These are phyloP conservation scores for Fusarium sp. DNA, from an alignment of 2,329 filamentous ascomycete species.

Conservation along the genomic window DNA sequence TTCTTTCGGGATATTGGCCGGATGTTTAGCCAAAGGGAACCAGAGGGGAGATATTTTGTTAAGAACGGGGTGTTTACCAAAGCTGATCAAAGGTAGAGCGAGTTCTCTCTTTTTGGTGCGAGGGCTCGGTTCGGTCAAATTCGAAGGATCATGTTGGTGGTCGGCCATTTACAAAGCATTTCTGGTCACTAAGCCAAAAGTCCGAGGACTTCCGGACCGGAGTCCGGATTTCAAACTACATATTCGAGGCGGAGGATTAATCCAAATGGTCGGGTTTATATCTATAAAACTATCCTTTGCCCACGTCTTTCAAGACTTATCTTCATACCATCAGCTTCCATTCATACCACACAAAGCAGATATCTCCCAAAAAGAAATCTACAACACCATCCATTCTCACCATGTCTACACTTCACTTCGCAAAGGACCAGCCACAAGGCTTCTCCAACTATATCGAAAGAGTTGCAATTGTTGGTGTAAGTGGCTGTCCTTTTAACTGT, in stretches of 20 bases:
- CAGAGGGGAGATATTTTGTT: neutral
- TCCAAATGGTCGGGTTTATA: too few species aligned
- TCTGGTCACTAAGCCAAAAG: neutral
- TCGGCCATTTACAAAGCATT: neutral
- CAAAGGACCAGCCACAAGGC: constrained; percentile 14
- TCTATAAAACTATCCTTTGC: neutral
- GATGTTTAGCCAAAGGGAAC: neutral
- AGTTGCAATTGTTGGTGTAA: constrained; percentile 59
- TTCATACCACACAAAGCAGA: neutral
- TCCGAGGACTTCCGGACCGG: constrained; percentile 14
- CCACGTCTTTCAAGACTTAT: neutral
- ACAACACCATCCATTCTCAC: too few species aligned
- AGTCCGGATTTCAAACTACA: constrained; percentile 15
- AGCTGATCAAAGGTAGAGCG: too few species aligned
- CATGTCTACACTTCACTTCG: constrained; percentile 1
- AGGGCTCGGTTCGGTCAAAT: too few species aligned
- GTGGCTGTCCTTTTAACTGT: rapidly evolving
- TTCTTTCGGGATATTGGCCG: neutral
- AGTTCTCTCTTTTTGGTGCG: too few species aligned
- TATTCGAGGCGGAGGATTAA: too few species aligned
- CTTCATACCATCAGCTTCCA: rapidly evolving
- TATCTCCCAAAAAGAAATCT: neutral
- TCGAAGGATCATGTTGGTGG: neutral
- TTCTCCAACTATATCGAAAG: constrained; percentile 34
- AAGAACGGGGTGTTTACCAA: neutral